phyloP scores from a whole-genome alignment of 352 stramenopile species.

The Ophiocytium majus region DNA sequence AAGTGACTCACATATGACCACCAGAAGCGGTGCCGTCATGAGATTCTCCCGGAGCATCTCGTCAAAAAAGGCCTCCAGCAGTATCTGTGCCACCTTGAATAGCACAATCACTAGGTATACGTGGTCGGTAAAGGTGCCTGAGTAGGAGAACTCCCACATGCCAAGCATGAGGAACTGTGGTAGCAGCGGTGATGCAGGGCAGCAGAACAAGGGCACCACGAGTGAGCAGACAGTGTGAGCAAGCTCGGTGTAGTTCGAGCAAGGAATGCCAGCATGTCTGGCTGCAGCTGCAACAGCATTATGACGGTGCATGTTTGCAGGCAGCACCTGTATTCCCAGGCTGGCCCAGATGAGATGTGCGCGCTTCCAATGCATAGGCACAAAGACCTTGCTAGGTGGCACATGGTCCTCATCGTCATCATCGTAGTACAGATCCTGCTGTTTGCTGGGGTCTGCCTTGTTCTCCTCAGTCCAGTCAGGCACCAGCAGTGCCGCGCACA shows the following conservation, averaged over 20 bases:
- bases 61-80: conserved; percentile 75
- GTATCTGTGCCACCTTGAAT: conserved; percentile 78
- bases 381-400: conserved; percentile 63
- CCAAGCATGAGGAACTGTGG: conserved; percentile 80
- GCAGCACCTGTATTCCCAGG: conserved; percentile 25
- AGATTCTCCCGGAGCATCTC: conserved; percentile 82
- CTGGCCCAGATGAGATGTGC: conserved; percentile 73
- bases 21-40: conserved; percentile 78
- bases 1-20: conserved; percentile 73
- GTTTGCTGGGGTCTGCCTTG: conserved; percentile 66
- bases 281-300: too few species aligned
- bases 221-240: too few species aligned
- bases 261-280: too few species aligned
- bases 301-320: too few species aligned
- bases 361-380: conserved; percentile 79
- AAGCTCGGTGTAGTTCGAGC: too few species aligned
- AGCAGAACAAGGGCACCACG: too few species aligned
- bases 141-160: conserved; percentile 96
- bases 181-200: too few species aligned
- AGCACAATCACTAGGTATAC: conserved; percentile 82
- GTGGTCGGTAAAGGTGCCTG: conserved; percentile 77
- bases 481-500: conserved; percentile 69
- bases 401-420: conserved; percentile 62
- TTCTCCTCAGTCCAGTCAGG: conserved; percentile 75
- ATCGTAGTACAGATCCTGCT: conserved; percentile 58